Percentiles rank a stretch among this genome's conserved stretches.
These are phyloP conservation scores for Ehretia macrophylla DNA, from an alignment of 257 asterid genomes.

Conservation along the genomic window DNA sequence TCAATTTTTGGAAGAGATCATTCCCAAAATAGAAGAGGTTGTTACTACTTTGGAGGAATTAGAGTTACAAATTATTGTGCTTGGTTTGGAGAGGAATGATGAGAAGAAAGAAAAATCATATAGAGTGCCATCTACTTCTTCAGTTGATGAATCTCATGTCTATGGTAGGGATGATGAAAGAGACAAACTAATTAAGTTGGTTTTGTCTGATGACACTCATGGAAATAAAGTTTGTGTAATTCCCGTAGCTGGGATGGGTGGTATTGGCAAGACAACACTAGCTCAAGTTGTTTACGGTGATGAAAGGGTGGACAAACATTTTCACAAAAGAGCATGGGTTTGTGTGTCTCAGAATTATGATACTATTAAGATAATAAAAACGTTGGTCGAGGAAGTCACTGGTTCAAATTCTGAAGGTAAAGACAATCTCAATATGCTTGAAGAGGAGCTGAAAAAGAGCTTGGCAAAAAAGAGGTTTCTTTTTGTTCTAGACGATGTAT, in stretches of 20 bases:
- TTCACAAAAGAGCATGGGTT: too few species aligned
- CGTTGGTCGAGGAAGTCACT: too few species aligned
- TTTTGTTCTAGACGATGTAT: slow-evolving; percentile 53
- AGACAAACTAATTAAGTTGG: background rate
- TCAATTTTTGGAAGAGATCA: background rate
- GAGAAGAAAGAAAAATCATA: background rate
- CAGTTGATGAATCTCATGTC: slow-evolving; percentile 4
- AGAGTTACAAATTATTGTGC: background rate
- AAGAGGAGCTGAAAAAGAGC: slow-evolving; percentile 37
- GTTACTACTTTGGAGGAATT: slow-evolving; percentile 12
- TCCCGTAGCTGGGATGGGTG: slow-evolving; percentile 20
- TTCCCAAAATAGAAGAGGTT: slow-evolving; percentile 8
- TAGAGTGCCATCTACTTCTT: slow-evolving; percentile 12
- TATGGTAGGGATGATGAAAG: slow-evolving; percentile 10
- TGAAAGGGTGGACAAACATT: too few species aligned
- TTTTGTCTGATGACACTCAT: background rate
- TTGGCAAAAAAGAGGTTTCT: slow-evolving; percentile 41
- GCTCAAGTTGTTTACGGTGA: too few species aligned
- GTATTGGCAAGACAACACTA: too few species aligned
- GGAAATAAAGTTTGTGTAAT: background rate
- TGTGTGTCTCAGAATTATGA: too few species aligned
- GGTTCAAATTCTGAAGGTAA: too few species aligned
- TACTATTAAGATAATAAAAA: too few species aligned
- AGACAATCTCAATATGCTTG: slow-evolving; percentile 29
- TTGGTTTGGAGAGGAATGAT: background rate